Evolutionary conservation across 129 eudicot genomes (phyloP), one percentile per base, ranked within the genome.

Genomic region (Tanacetum coccineum): DNA sequence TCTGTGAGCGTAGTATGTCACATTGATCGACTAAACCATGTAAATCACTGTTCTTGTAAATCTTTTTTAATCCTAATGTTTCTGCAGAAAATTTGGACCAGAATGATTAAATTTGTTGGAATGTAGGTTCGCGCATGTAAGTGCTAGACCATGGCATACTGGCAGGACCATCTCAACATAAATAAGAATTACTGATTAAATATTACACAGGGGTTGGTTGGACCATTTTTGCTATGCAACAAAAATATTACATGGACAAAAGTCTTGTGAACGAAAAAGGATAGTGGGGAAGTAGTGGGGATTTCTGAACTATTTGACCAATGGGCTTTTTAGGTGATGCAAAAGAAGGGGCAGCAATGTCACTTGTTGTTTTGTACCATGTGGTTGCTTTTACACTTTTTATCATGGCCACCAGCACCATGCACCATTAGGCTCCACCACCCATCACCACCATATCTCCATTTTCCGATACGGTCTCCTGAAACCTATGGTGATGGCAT

Each of bases 351-450:
- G 62, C 52, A 9, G 28, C n/a, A 10, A 56, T 13, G 11, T 21
- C 72, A 45, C 18, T 65, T 65, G 45, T 59, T 65, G n/a, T 12
- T 47, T 65, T 65, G 66, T 56, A 54, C 59, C 72, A 74, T 65
- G 78, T 74, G 71, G 71, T 46, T 74, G 44, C 78, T 66, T 74
- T 66, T 71, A 74, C 59, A 74, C 78, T 74, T 74, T 36, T 74
- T 74, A 59, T 67, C 22, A 36, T 66, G 73, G 57, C 67, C 69
- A 62, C 64, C 74, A 68, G 60, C 55, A 26, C 72, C 67, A 15
- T 66, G 62, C 53, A 71, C 68, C 76, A 72, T 54, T 53, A 18
- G 55, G 70, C 65, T 59, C 78, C 78, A 74, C 72, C 75, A 70
- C 67, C 46, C 61, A 36, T 61, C 71, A 51, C 61, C 75, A 70